Evolutionary conservation across 805 yeast species (phyloP).

Genomic region (Starmerella powellii): DNA sequence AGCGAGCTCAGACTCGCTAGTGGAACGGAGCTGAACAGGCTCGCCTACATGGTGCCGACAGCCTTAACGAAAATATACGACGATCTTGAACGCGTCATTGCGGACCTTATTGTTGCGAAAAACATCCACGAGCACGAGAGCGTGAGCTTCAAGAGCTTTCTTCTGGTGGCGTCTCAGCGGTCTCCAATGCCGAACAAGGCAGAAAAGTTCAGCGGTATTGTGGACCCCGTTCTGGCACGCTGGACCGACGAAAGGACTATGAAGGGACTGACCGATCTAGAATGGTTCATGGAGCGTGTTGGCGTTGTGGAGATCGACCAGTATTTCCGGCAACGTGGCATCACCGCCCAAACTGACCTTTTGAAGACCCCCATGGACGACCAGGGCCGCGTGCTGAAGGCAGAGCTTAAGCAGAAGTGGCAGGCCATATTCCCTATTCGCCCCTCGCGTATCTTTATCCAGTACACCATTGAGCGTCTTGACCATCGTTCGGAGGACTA

Average conservation of each 20-base stretch:
- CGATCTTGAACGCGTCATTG: constrained; percentile 72
- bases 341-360: constrained; percentile 63
- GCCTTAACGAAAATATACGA: constrained; percentile 66
- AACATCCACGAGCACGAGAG: constrained; percentile 82
- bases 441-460: constrained; percentile 87
- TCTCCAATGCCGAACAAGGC: constrained; percentile 48
- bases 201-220: constrained; percentile 71
- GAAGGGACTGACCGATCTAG: constrained; percentile 76
- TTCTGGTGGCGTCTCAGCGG: constrained; percentile 82
- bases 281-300: constrained; percentile 96
- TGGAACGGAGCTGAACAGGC: constrained; percentile 86
- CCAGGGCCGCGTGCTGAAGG: constrained; percentile 63
- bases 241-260: constrained; percentile 91
- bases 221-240: constrained; percentile 81
- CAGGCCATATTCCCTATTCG: constrained; percentile 87
- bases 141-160: constrained; percentile 84
- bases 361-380: constrained; percentile 80
- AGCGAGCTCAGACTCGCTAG: constrained; percentile 82
- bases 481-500: constrained; percentile 69
- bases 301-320: constrained; percentile 91
- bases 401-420: constrained; percentile 80
- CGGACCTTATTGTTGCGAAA: constrained; percentile 50
- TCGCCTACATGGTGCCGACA: constrained; percentile 92
- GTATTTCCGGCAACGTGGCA: constrained; percentile 73
- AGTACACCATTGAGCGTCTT: constrained; percentile 86